Evolutionary conservation across 768 basidiomycete species (phyloP).

Genomic region (Boletus rubescentipes): DNA sequence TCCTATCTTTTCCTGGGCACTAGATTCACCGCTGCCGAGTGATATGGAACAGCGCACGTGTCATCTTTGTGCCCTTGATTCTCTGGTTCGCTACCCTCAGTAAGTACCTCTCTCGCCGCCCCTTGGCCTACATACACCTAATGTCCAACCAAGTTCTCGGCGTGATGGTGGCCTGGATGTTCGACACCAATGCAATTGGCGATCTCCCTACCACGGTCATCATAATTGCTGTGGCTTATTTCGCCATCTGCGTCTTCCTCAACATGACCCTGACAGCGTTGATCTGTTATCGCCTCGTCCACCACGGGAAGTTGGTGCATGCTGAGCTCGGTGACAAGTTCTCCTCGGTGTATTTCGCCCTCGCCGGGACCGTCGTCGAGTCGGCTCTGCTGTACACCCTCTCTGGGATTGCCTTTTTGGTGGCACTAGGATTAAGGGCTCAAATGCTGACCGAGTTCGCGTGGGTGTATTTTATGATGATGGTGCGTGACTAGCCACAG

Average conservation of each 20-base stretch:
- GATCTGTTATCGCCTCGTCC: not conserved
- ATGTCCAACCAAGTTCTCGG: not conserved
- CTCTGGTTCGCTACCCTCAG: not conserved
- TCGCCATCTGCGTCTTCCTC: not conserved
- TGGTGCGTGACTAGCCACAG: not conserved
- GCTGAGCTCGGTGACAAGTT: not conserved
- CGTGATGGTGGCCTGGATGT: not conserved
- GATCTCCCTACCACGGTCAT: no score
- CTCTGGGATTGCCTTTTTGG: not conserved
- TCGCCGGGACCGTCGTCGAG: not conserved
- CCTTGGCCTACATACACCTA: no score
- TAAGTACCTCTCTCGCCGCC: not conserved
- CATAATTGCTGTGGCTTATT: not conserved
- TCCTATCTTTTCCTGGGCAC: not conserved
- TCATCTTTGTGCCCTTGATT: not conserved
- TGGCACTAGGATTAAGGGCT: not conserved
- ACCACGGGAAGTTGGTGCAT: not conserved
- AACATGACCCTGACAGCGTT: not conserved
- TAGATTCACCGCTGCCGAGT: not conserved
- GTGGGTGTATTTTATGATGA: conserved; percentile 1
- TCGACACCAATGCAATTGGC: not conserved
- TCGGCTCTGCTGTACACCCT: not conserved
- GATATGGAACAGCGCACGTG: not conserved
- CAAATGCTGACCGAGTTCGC: not conserved
- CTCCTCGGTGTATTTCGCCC: not conserved